Conservation (phyloP, 2,329 filamentous ascomycete species). For the Fusarium staphyleae region DNA sequence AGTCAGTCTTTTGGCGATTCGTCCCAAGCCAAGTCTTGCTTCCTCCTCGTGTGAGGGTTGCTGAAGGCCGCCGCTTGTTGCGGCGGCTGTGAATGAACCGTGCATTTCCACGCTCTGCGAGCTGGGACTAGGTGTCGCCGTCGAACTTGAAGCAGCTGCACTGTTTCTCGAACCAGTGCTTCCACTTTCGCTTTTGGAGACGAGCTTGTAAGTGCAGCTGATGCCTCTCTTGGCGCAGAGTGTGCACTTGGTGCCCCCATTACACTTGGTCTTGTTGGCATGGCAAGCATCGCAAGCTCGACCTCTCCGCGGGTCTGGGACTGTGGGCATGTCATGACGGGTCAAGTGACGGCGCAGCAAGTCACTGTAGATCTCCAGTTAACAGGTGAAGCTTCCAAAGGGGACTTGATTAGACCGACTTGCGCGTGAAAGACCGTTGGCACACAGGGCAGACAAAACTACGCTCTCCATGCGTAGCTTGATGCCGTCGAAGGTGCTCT, state of each 20-base stretch:
- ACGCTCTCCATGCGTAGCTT: conserved; percentile 49
- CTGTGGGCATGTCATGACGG: conserved; percentile 44
- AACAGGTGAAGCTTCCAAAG: neutral
- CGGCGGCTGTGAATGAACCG: conserved; percentile 1
- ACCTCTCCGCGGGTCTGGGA: conserved; percentile 46
- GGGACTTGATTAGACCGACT: conserved; percentile 39
- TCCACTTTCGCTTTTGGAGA: conserved; percentile 11
- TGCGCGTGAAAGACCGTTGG: conserved; percentile 49
- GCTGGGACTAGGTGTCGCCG: neutral
- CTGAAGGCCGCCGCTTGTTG: neutral
- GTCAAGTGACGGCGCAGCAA: conserved; percentile 49
- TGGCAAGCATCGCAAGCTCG: conserved; percentile 54
- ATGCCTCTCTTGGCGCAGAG: conserved; percentile 51
- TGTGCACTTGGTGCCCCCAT: conserved; percentile 50
- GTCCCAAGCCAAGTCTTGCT: conserved; percentile 11
- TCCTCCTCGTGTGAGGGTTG: conserved; percentile 11
- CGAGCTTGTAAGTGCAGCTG: conserved; percentile 48
- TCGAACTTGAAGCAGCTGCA: neutral
- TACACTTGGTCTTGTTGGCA: conserved; percentile 55
- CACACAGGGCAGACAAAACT: conserved; percentile 48
- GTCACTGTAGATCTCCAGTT: conserved; percentile 39
- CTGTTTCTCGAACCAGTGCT: conserved; percentile 15
- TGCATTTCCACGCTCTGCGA: neutral
- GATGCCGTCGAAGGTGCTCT: conserved; percentile 50
- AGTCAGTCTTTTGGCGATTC: conserved; percentile 12